Conservation (phyloP, 2,329 filamentous ascomycete species). For the Cercospora janseana region DNA sequence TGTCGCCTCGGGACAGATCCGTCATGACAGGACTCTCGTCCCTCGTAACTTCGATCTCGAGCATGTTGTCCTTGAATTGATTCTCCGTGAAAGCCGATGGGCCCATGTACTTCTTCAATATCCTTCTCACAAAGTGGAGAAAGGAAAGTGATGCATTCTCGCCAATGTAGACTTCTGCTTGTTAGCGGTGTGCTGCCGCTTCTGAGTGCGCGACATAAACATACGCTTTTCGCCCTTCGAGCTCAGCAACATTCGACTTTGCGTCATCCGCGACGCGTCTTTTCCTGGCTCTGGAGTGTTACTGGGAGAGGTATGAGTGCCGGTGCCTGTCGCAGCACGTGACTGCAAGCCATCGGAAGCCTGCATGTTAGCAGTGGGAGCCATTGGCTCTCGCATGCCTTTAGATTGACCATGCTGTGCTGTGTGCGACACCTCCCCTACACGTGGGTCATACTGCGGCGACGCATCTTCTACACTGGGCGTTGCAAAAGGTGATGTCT, state of each 20-base stretch:
- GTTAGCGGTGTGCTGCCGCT: not conserved
- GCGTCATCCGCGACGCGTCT: slow-evolving; percentile 18
- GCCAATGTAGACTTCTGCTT: slow-evolving; percentile 48
- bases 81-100: slow-evolving; percentile 56
- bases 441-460: slow-evolving; percentile 19
- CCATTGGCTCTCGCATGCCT: not conserved
- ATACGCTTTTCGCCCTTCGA: slow-evolving; percentile 53
- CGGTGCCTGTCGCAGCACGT: slow-evolving; percentile 5
- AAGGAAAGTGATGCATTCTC: slow-evolving; percentile 56
- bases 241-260: slow-evolving; percentile 51
- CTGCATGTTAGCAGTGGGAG: slow-evolving; percentile 7
- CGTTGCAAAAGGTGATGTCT: slow-evolving; percentile 23
- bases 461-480: slow-evolving; percentile 25
- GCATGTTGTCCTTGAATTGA: slow-evolving; percentile 53
- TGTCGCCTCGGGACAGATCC: slow-evolving; percentile 38
- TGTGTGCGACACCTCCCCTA: not conserved
- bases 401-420: not conserved
- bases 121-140: slow-evolving; percentile 53
- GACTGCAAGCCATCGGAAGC: slow-evolving; percentile 7
- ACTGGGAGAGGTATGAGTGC: slow-evolving; percentile 18
- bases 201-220: slow-evolving; percentile 1
- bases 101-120: slow-evolving; percentile 52
- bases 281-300: slow-evolving; percentile 23
- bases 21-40: slow-evolving; percentile 24
- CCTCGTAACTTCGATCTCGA: slow-evolving; percentile 43